Conservation (phyloP, 2,329 filamentous ascomycete genomes). For the Myriosclerotinia scirpicola region DNA sequence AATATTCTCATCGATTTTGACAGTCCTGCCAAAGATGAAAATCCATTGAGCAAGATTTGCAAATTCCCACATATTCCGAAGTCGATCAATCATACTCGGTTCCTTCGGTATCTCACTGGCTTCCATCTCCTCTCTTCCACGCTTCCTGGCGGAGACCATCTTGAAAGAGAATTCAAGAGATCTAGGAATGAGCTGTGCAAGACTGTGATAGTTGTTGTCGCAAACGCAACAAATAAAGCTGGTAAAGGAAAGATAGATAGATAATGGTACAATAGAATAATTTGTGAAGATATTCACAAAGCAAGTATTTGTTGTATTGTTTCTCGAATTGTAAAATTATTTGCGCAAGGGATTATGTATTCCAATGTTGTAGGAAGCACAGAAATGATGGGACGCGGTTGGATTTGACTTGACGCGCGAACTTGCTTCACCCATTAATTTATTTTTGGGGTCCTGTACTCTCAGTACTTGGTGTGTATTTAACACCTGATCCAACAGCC, state of each 20-base stretch:
- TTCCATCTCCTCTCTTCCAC: slow-evolving; percentile 48
- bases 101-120: slow-evolving; percentile 37
- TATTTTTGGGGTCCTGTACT: slow-evolving; percentile 17
- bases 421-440: slow-evolving; percentile 17
- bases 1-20: slow-evolving; percentile 86
- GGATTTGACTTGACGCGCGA: slow-evolving; percentile 22
- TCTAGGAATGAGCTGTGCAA: slow-evolving; percentile 2
- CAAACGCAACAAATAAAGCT: slow-evolving; percentile 17
- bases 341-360: slow-evolving; percentile 12
- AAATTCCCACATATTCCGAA: slow-evolving; percentile 95
- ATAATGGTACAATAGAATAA: slow-evolving; percentile 12
- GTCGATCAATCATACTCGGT: slow-evolving; percentile 55
- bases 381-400: slow-evolving; percentile 18
- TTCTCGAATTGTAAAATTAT: slow-evolving; percentile 11
- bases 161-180: slow-evolving; percentile 25
- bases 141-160: slow-evolving; percentile 52
- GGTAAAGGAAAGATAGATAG: not conserved
- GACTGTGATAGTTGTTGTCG: slow-evolving; percentile 20
- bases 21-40: slow-evolving; percentile 80
- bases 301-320: slow-evolving; percentile 3
- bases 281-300: slow-evolving; percentile 3
- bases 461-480: not conserved
- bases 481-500: too few species aligned
- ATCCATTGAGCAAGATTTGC: slow-evolving; percentile 93
- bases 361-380: slow-evolving; percentile 8